Percentiles rank a stretch among this genome's conserved stretches.
These are phyloP conservation scores for Punctularia strigosozonata DNA, from an alignment of 768 basidiomycete genomes.

Conservation along the genomic window DNA sequence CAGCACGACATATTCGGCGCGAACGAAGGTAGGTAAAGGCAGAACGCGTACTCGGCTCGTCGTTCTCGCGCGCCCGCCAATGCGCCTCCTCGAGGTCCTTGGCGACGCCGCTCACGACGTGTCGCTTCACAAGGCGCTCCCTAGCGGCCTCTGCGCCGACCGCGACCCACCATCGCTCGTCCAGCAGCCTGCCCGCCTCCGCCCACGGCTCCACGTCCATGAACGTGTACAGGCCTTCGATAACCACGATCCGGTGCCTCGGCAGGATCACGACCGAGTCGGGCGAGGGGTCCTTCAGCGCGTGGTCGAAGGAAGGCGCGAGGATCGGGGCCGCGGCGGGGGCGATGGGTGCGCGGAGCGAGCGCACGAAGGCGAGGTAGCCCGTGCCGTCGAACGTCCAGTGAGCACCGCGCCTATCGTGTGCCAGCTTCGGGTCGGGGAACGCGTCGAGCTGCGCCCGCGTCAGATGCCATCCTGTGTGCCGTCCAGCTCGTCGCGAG, in stretches of 20 bases:
- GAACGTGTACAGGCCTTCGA: constrained; percentile 87
- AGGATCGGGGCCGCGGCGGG: constrained; percentile 21
- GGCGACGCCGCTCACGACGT: constrained; percentile 69
- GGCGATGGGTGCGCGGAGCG: constrained; percentile 30
- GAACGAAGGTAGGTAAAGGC: not conserved
- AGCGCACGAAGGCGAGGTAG: constrained; percentile 57
- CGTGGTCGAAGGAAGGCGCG: constrained; percentile 82
- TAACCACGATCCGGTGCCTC: constrained; percentile 63
- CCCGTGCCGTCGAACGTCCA: constrained; percentile 83
- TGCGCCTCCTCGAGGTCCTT: constrained; percentile 49
- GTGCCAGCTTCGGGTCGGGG: constrained; percentile 66
- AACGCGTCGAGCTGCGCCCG: constrained; percentile 67
- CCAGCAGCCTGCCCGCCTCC: constrained; percentile 48
- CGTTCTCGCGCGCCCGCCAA: constrained; percentile 67
- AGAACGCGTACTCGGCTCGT: constrained; percentile 52
- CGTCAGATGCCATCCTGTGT: constrained; percentile 91
- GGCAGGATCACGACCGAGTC: constrained; percentile 46
- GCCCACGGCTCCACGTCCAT: constrained; percentile 67
- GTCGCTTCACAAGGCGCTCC: constrained; percentile 52
- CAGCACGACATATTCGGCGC: not conserved
- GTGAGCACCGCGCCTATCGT: constrained; percentile 71
- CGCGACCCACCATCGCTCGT: constrained; percentile 71
- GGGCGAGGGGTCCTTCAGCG: constrained; percentile 72
- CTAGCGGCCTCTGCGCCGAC: constrained; percentile 44
- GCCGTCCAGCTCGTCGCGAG: constrained; percentile 53